phyloP scores from a whole-genome alignment of 1,284 basidiomycete genomes.

The Polyporus tsugae region DNA sequence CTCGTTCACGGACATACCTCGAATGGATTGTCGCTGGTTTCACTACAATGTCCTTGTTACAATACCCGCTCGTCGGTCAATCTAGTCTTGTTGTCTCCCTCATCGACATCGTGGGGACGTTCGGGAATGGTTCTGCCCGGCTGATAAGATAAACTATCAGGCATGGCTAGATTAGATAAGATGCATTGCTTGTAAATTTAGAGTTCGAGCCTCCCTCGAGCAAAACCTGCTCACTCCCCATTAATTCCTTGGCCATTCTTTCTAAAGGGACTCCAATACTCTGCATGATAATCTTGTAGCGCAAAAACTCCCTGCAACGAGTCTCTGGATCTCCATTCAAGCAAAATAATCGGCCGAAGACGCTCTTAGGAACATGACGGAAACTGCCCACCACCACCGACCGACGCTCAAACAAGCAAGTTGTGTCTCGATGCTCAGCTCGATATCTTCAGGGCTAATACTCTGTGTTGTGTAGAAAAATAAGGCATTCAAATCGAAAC shows the following conservation, averaged over 20 bases:
- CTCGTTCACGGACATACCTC: not conserved
- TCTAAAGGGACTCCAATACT: not conserved
- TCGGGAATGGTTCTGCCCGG: not conserved
- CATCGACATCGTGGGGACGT: not conserved
- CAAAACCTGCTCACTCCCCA: not conserved
- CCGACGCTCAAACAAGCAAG: constrained; percentile 87
- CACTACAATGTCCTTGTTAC: not conserved
- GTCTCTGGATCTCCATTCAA: not conserved
- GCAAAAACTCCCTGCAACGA: not conserved
- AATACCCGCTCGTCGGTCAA: not conserved
- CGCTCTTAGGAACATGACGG: constrained; percentile 21
- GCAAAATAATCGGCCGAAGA: not conserved
- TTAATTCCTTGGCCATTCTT: not conserved
- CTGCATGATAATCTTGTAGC: not conserved
- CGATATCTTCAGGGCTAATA: not conserved
- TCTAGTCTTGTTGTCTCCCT: not conserved
- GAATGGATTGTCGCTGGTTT: not conserved
- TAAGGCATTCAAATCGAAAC: constrained; percentile 90
- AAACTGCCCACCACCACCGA: constrained; percentile 63
- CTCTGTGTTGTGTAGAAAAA: constrained; percentile 66
- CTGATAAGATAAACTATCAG: constrained; percentile 6
- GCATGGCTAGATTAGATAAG: constrained; percentile 17
- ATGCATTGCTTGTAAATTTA: constrained; percentile 13
- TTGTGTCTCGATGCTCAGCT: constrained; percentile 9
- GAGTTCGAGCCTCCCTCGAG: not conserved